Base-by-base conservation (phyloP, 1,284 basidiomycete species). In the Papiliotrema laurentii region DNA sequence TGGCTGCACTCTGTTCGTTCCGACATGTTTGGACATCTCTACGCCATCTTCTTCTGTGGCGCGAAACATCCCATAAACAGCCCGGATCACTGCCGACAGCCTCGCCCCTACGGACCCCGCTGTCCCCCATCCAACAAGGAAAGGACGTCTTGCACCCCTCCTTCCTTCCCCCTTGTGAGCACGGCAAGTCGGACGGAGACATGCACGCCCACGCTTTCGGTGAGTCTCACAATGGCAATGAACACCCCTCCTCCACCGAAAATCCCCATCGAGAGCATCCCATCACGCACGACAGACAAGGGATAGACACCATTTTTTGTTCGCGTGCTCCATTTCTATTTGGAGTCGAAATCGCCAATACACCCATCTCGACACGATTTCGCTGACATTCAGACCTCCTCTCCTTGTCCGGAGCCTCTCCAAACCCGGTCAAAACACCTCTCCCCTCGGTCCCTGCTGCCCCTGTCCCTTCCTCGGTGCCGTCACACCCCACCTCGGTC, bases 181-280 rank as follows among this genome's bases (percentile, higher is more conserved):
- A 70, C 44, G 58, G 54, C 27, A 48, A 53, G 31, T 56, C 59
- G 19, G 62, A 59, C 27, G 67, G 67, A 22, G 69, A 71, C 34
- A 64, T 69, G 64, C 69, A 72, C 56, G 60, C 67, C 13, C 69
- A 72, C 38, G 69, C 69, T 28, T 64, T 70, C 52, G 69, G 69
- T 72, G 43, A 53, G 68, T 63, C 36, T 19, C 25, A 7, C 6
- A 4, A 24, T 28, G 19, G 10, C 14, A n/a, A n/a, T n/a, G n/a
- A n/a, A n/a, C n/a, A n/a, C n/a, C n/a, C n/a, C n/a, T n/a, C n/a
- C n/a, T n/a, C n/a, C n/a, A n/a, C n/a, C n/a, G n/a, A n/a, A n/a
- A n/a, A n/a, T n/a, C n/a, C n/a, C n/a, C n/a, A n/a, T n/a, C n/a
- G n/a, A n/a, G n/a, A n/a, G n/a, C n/a, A n/a, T n/a, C n/a, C n/a